Conservation (phyloP, 495 filamentous ascomycete genomes). For the Trichoderma reesei region DNA sequence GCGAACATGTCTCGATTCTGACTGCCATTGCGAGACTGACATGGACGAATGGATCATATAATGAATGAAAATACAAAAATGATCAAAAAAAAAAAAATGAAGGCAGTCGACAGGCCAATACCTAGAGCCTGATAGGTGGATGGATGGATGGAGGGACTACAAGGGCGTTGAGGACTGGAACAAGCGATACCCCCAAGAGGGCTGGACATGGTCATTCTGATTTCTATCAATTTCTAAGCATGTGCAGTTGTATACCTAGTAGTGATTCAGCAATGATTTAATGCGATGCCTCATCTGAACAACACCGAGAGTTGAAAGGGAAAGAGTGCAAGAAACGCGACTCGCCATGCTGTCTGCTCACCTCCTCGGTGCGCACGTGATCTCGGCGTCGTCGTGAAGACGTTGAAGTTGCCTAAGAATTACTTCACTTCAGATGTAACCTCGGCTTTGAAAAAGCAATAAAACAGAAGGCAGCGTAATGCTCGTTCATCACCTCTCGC, state of each 20-base stretch:
- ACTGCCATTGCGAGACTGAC: neutral
- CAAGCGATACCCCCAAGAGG: conserved; percentile 2
- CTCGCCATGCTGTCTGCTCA: no score
- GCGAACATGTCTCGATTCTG: conserved; percentile 32
- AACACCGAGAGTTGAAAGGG: neutral
- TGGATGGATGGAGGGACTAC: neutral
- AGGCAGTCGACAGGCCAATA: neutral
- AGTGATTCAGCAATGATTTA: neutral
- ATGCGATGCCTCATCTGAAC: neutral
- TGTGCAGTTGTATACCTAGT: neutral
- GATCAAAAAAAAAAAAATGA: neutral
- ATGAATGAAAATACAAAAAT: neutral
- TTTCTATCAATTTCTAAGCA: neutral
- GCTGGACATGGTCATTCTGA: neutral
- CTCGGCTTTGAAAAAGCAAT: neutral
- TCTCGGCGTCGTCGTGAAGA: neutral
- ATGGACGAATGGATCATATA: neutral
- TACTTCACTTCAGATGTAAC: no score
- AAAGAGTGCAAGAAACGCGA: neutral
- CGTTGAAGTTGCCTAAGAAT: neutral
- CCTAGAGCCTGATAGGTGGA: neutral
- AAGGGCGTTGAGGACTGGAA: conserved; percentile 5
- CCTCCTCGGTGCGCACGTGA: neutral
- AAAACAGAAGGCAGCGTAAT: neutral
- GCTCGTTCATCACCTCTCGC: neutral